Evolutionary conservation across 176 grass and related monocot genomes (phyloP).

Genomic region (Miscanthus lutarioriparius): DNA sequence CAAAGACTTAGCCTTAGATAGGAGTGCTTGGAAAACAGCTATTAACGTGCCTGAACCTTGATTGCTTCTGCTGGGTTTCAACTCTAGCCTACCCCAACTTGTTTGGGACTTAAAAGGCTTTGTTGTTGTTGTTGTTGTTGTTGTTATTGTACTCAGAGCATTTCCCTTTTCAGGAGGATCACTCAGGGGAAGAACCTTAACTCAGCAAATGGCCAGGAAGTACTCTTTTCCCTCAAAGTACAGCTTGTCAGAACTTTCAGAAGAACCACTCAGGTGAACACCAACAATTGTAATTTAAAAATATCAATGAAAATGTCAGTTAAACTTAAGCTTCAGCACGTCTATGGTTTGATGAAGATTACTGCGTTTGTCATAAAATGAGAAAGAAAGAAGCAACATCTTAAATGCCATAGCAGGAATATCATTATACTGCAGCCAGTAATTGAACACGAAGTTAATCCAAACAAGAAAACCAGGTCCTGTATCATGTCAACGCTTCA

Average conservation of each 20-base stretch:
- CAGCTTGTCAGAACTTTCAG: background rate
- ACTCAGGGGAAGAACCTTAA: background rate
- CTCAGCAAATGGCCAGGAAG: background rate
- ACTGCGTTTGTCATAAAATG: background rate
- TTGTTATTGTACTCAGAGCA: background rate
- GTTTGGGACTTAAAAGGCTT: no score
- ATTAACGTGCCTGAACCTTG: no score
- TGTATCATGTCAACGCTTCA: background rate
- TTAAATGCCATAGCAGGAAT: slow-evolving; percentile 20
- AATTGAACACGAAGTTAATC: slow-evolving; percentile 6
- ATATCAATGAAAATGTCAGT: background rate
- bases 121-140: no score
- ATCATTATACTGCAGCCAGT: slow-evolving; percentile 18
- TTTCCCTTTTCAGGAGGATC: background rate
- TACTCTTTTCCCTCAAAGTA: background rate
- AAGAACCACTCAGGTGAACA: background rate
- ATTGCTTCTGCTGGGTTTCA: no score
- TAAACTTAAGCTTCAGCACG: slow-evolving; percentile 8
- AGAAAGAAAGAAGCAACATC: background rate
- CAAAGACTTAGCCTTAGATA: no score
- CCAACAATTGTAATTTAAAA: background rate
- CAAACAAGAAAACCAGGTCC: slow-evolving; percentile 4
- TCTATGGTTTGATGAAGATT: background rate
- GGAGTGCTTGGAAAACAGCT: no score
- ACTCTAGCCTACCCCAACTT: no score